These are phyloP conservation scores for Pseudevernia furfuracea DNA, from an alignment of 495 filamentous ascomycete genomes.

Conservation along the genomic window DNA sequence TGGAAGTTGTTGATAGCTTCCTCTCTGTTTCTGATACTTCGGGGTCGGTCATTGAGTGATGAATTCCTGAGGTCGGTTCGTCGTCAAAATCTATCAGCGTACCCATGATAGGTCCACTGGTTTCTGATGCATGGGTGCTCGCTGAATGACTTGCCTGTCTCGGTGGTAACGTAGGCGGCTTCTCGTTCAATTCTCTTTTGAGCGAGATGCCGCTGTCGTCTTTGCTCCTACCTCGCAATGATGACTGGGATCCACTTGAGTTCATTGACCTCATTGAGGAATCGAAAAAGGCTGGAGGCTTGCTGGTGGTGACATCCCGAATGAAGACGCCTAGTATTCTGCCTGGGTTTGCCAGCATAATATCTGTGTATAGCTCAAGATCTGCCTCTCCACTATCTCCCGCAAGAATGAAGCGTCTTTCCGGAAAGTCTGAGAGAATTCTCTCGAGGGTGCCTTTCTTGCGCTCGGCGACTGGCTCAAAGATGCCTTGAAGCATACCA, in stretches of 20 bases:
- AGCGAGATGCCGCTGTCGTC: constrained; percentile 20
- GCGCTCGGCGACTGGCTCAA: constrained; percentile 90
- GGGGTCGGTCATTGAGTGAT: constrained; percentile 31
- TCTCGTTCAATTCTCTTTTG: constrained; percentile 26
- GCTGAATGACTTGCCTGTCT: constrained; percentile 20
- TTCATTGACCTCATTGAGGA: constrained; percentile 28
- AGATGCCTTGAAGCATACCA: constrained; percentile 94
- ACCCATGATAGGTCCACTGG: constrained; percentile 38
- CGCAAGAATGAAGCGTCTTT: constrained; percentile 81
- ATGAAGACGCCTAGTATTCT: constrained; percentile 84
- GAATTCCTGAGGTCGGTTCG: constrained; percentile 36
- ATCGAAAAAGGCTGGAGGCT: constrained; percentile 67
- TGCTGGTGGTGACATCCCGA: constrained; percentile 79
- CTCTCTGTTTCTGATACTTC: constrained; percentile 18
- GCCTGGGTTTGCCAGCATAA: constrained; percentile 74
- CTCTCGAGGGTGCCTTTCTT: constrained; percentile 82
- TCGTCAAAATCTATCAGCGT: constrained; percentile 60
- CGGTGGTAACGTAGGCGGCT: constrained; percentile 29
- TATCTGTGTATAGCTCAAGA: constrained; percentile 92
- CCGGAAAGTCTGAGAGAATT: constrained; percentile 81
- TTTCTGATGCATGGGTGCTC: constrained; percentile 20
- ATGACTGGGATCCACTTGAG: constrained; percentile 19
- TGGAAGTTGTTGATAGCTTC: constrained; percentile 15
- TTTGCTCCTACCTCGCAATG: constrained; percentile 24
- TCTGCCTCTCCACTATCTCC: constrained; percentile 96